Base-by-base conservation (phyloP, 306 rosid genomes). In the Hippophae rhamnoides region DNA sequence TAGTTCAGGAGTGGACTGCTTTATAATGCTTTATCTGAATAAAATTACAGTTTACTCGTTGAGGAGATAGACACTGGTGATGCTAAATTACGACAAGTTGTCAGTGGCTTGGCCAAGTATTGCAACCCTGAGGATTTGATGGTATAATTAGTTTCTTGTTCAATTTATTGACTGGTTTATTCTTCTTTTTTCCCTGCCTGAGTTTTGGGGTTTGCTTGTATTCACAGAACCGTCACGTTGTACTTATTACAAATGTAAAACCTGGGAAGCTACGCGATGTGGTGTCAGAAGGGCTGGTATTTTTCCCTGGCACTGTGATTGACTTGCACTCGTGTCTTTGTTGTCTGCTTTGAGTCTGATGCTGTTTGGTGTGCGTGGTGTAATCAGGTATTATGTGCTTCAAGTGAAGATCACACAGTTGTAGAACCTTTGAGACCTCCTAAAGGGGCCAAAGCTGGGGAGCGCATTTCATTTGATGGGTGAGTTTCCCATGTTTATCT, bases 1-100 rank as follows among this genome's bases (percentile, higher is more conserved):
- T 69, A 9, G 5, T 59, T 25, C 50, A 62, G 12, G 18, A 11
- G 26, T 49, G 13, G 23, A 56, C 52, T 49, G 10, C 14, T 1
- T 26, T 26, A 25, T 6, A 45, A 59, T 7, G 3, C n/a, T 45
- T 52, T 52, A 11, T 27, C 8, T 7, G 8, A 45, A 11, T 7
- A 27, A 43, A 23, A 7, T 63, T 8, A 23, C 81, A 92, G 99
- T 75, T 73, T 92, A 79, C 81, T 88, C 14, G 97, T 92, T 45
- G 99, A 92, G 84, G 99, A 92, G 90, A 92, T 92, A 54, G 94
- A 92, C 50, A 77, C 82, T 43, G 99, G 99, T 60, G 99, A 92
- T 0, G 86, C 86, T 56, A 86, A 92, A 69, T 10, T 79, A 70
- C 72, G 94, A 60, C 99, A 92, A 72, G 99, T 92, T 69, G 99